These are phyloP conservation scores for Penicillium mononematosum DNA, from an alignment of 495 filamentous ascomycete genomes.

Conservation along the genomic window DNA sequence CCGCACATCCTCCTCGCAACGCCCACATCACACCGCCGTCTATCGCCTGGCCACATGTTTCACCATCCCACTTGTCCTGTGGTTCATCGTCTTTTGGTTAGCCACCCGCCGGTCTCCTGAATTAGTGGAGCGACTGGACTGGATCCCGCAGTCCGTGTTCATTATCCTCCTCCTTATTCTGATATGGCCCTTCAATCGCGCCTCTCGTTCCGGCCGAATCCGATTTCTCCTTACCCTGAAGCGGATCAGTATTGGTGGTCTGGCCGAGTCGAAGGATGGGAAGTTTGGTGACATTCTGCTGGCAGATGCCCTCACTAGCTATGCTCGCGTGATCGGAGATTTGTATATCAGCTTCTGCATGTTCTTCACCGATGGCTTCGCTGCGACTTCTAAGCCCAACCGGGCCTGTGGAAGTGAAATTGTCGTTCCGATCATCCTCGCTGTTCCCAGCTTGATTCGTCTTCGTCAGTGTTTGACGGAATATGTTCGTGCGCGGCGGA, in stretches of 20 bases:
- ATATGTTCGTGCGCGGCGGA: slow-evolving; percentile 66
- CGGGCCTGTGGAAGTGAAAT: slow-evolving; percentile 73
- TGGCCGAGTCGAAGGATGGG: slow-evolving; percentile 77
- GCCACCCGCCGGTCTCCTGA: slow-evolving; percentile 66
- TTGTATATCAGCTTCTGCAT: slow-evolving; percentile 87
- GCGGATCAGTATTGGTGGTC: slow-evolving; percentile 71
- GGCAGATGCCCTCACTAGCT: slow-evolving; percentile 93
- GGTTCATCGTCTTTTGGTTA: slow-evolving; percentile 77
- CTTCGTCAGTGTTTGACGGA: slow-evolving; percentile 91
- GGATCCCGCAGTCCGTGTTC: slow-evolving; percentile 79
- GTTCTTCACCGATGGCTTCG: slow-evolving; percentile 68
- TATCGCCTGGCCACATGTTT: slow-evolving; percentile 80
- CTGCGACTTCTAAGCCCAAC: slow-evolving; percentile 76
- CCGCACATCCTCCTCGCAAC: slow-evolving; percentile 61
- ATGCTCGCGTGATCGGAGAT: slow-evolving; percentile 87
- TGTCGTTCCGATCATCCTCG: slow-evolving; percentile 76
- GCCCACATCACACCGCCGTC: slow-evolving; percentile 71
- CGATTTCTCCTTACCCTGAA: slow-evolving; percentile 70
- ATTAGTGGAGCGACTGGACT: slow-evolving; percentile 69
- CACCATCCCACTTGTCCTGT: slow-evolving; percentile 64
- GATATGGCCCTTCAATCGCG: slow-evolving; percentile 66
- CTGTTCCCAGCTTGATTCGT: slow-evolving; percentile 78
- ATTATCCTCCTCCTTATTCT: slow-evolving; percentile 66
- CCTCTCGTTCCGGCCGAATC: slow-evolving; percentile 69
- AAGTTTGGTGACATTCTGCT: slow-evolving; percentile 93